Conservation (phyloP, 2,329 filamentous ascomycete genomes). For the Coniochaeta hoffmannii region DNA sequence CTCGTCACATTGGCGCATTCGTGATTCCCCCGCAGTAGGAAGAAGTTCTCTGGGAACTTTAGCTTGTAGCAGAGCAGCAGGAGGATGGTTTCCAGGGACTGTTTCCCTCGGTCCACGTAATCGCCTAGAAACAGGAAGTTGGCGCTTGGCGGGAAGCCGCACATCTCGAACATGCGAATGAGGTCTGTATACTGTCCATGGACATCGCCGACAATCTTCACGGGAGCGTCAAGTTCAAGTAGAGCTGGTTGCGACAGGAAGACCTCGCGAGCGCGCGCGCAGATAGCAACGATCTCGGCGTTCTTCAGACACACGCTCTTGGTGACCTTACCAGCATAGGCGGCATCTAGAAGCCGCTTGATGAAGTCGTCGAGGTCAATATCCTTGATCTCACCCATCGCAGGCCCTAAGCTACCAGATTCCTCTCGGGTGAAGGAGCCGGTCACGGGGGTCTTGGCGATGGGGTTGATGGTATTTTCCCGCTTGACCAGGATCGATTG, state of each 20-base stretch:
- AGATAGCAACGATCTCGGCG: constrained; percentile 92
- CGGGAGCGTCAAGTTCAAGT: constrained; percentile 84
- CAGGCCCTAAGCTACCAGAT: constrained; percentile 39
- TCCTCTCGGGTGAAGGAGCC: background rate
- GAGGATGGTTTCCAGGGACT: constrained; percentile 89
- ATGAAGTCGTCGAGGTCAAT: constrained; percentile 98
- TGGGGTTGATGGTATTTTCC: constrained; percentile 61
- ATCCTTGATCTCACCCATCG: constrained; percentile 84
- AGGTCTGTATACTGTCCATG: constrained; percentile 96
- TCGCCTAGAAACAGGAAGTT: constrained; percentile 95
- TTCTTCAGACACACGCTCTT: constrained; percentile 98
- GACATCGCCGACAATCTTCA: constrained; percentile 96
- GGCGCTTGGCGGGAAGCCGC: constrained; percentile 82
- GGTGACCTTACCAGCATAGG: constrained; percentile 92
- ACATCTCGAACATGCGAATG: constrained; percentile 98
- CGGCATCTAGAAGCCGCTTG: constrained; percentile 84
- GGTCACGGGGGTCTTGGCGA: constrained; percentile 33
- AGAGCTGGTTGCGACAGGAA: constrained; percentile 89
- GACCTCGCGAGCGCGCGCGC: constrained; percentile 78
- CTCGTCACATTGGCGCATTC: constrained; percentile 95
- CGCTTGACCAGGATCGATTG: constrained; percentile 86
- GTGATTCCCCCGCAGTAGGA: constrained; percentile 88
- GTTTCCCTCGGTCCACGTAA: constrained; percentile 94
- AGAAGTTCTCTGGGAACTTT: constrained; percentile 96
- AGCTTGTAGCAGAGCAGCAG: constrained; percentile 93